Percentiles rank a stretch among this genome's conserved stretches.
Evolutionary conservation across 441 rosid genomes (phyloP).

Genomic region (Gossypium trilobum): DNA sequence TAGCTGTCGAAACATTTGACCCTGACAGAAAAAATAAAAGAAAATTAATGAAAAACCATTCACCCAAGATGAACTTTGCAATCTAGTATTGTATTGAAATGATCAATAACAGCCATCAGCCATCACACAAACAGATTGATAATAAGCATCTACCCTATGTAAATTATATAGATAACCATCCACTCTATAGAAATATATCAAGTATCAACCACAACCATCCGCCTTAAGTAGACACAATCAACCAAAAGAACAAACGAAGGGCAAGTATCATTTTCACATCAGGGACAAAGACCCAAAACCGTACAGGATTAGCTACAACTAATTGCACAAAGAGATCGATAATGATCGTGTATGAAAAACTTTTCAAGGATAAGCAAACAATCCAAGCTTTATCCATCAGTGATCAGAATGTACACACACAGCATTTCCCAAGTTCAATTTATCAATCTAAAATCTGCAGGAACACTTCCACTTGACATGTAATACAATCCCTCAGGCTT

Average conservation of each 20-base stretch:
- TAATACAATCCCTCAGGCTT: neutral
- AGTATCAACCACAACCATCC: neutral
- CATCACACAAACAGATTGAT: neutral
- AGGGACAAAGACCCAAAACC: neutral
- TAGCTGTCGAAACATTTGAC: slow-evolving; percentile 50
- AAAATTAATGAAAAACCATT: slow-evolving; percentile 1
- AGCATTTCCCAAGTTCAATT: neutral
- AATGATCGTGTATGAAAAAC: neutral
- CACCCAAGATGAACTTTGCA: neutral
- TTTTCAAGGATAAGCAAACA: neutral
- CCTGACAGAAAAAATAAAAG: slow-evolving; percentile 34
- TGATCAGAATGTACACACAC: neutral
- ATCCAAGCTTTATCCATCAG: neutral
- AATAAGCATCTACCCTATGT: neutral
- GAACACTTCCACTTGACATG: neutral
- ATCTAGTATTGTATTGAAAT: neutral
- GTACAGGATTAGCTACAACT: neutral
- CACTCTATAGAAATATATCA: neutral
- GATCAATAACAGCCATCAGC: neutral
- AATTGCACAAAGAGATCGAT: neutral
- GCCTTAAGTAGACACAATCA: neutral
- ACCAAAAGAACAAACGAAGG: neutral
- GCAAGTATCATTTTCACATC: neutral
- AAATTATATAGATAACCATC: neutral
- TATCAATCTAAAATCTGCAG: neutral